Evolutionary conservation across 176 grass and related monocot genomes (phyloP).

Genomic region (Secale cereale): DNA sequence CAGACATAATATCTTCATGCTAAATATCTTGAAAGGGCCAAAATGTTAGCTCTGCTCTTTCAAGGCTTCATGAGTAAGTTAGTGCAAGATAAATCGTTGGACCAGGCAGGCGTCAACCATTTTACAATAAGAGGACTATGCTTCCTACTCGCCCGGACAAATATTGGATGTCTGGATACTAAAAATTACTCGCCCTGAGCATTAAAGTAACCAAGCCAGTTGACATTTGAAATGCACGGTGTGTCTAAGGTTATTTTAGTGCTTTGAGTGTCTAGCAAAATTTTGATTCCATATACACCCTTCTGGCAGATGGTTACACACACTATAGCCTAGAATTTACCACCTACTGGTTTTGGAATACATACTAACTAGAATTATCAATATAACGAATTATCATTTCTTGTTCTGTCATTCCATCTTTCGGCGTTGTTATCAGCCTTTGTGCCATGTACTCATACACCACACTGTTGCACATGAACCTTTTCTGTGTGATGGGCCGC

Average conservation of each 20-base stretch:
- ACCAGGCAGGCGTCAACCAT: neutral
- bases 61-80: neutral
- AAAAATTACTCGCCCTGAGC: neutral
- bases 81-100: neutral
- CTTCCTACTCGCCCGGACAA: neutral
- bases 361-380: neutral
- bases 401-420: neutral
- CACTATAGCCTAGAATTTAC: neutral
- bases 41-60: neutral
- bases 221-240: neutral
- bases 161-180: neutral
- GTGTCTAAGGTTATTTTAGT: neutral
- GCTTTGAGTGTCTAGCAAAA: neutral
- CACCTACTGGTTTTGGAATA: neutral
- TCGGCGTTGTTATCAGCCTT: neutral
- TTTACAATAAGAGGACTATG: neutral
- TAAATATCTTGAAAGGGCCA: neutral
- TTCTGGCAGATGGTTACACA: neutral
- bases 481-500: neutral
- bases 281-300: neutral
- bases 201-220: neutral
- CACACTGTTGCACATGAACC: neutral
- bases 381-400: neutral
- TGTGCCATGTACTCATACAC: neutral
- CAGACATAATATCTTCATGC: slow-evolving; percentile 3